These are phyloP conservation scores for Maudiozyma barnettii DNA, from an alignment of 805 yeast species.

Conservation along the genomic window DNA sequence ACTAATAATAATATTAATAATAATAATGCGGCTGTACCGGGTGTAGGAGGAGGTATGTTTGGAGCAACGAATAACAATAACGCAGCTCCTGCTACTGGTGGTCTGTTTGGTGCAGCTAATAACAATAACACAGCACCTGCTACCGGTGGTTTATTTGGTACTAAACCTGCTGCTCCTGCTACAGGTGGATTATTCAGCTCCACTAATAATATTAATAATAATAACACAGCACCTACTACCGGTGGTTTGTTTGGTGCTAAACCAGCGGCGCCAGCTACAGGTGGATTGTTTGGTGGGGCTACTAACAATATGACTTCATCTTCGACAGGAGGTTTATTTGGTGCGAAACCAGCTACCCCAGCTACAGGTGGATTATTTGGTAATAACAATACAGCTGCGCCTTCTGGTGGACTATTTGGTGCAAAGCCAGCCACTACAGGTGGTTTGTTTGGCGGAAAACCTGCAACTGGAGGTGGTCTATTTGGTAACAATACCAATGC, in stretches of 20 bases:
- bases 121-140: conserved; percentile 2
- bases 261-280: conserved; percentile 16
- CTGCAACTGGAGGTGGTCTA: conserved; percentile 25
- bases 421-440: conserved; percentile 15
- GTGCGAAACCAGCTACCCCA: conserved; percentile 6
- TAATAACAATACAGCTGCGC: background rate
- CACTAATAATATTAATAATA: no score
- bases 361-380: conserved; percentile 11
- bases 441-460: conserved; percentile 27
- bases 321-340: conserved; percentile 9
- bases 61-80: conserved; percentile 1
- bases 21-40: background rate
- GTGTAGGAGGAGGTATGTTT: conserved; percentile 7
- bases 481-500: conserved; percentile 24
- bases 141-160: conserved; percentile 9
- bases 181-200: conserved; percentile 12
- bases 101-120: conserved; percentile 23
- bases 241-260: conserved; percentile 25
- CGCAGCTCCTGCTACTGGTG: conserved; percentile 12
- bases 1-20: background rate
- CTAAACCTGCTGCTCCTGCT: conserved; percentile 5
- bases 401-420: conserved; percentile 24
- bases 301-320: no score
- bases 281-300: conserved; percentile 29
- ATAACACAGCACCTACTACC: background rate